Conservation (phyloP, 805 yeast genomes). For the Candida vartiovaarae region DNA sequence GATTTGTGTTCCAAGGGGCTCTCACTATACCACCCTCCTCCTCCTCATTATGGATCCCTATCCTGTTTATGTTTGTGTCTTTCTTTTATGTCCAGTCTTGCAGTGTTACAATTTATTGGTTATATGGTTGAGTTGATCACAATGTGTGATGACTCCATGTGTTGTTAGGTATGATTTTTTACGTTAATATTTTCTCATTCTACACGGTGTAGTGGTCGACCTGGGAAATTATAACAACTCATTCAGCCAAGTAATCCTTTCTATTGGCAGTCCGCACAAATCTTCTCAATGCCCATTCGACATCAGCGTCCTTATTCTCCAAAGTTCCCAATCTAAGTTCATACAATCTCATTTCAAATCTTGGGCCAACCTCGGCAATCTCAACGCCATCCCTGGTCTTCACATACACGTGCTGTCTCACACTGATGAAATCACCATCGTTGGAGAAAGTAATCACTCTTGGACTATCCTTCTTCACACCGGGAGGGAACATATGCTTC, state of each 20-base stretch:
- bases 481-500: constrained; percentile 92
- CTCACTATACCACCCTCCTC: not conserved
- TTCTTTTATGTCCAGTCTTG: no score
- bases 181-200: not conserved
- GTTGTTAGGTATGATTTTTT: not conserved
- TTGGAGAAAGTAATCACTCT: constrained; percentile 92
- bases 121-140: no score
- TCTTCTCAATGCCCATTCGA: constrained; percentile 94
- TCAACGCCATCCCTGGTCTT: constrained; percentile 85
- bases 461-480: constrained; percentile 84
- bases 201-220: no score
- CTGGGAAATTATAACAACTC: not conserved
- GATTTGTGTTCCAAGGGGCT: not conserved
- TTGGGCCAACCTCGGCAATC: constrained; percentile 95
- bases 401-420: constrained; percentile 92
- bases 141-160: no score
- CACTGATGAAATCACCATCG: constrained; percentile 85
- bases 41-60: no score
- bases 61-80: no score
- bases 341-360: constrained; percentile 92
- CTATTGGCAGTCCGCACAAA: constrained; percentile 93
- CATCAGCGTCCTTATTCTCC: constrained; percentile 93
- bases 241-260: constrained; percentile 64
- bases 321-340: constrained; percentile 85
- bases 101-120: no score